A percentile compares a stretch with the other conserved stretches of the same genome.
Evolutionary conservation across 2,329 filamentous ascomycete species (phyloP).

Genomic region (Neonectria coccinea): DNA sequence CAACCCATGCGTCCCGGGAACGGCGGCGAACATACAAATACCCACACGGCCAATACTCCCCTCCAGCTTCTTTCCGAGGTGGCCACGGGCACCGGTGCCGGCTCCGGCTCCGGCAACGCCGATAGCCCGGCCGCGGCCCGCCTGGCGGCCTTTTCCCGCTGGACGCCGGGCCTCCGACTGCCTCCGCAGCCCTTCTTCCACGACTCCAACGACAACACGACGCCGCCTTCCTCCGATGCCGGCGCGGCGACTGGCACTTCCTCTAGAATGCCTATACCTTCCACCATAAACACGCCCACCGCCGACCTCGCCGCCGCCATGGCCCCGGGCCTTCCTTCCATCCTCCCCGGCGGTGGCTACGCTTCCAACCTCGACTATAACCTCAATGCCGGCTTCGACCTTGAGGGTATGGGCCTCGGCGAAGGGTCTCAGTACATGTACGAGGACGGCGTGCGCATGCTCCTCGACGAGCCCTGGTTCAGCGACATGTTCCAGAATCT

Average conservation of each 20-base stretch:
- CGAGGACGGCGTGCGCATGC: constrained; percentile 51
- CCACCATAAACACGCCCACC: constrained; percentile 31
- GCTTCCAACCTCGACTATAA: constrained; percentile 37
- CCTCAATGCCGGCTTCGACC: constrained; percentile 46
- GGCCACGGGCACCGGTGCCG: constrained; percentile 58
- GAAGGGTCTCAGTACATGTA: constrained; percentile 45
- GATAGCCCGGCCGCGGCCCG: constrained; percentile 14
- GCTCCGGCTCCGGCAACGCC: constrained; percentile 16
- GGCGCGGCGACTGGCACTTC: constrained; percentile 8
- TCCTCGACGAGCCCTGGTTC: constrained; percentile 57
- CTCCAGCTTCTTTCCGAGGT: constrained; percentile 69
- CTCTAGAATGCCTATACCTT: constrained; percentile 26
- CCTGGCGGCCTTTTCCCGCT: constrained; percentile 37
- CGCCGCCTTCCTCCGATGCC: constrained; percentile 3
- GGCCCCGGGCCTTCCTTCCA: constrained; percentile 41
- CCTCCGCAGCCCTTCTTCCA: constrained; percentile 54
- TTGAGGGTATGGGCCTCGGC: constrained; percentile 47
- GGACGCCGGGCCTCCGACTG: constrained; percentile 38
- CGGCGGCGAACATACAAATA: constrained; percentile 31
- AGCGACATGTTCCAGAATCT: constrained; percentile 52
- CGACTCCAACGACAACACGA: constrained; percentile 40
- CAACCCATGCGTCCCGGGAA: constrained; percentile 24
- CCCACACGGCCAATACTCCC: constrained; percentile 60
- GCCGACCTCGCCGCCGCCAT: constrained; percentile 44
- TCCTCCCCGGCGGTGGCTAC: constrained; percentile 30